Percentiles rank a stretch among this genome's conserved stretches.
These are phyloP conservation scores for Mycena filopes DNA, from an alignment of 768 basidiomycete genomes.

Conservation along the genomic window DNA sequence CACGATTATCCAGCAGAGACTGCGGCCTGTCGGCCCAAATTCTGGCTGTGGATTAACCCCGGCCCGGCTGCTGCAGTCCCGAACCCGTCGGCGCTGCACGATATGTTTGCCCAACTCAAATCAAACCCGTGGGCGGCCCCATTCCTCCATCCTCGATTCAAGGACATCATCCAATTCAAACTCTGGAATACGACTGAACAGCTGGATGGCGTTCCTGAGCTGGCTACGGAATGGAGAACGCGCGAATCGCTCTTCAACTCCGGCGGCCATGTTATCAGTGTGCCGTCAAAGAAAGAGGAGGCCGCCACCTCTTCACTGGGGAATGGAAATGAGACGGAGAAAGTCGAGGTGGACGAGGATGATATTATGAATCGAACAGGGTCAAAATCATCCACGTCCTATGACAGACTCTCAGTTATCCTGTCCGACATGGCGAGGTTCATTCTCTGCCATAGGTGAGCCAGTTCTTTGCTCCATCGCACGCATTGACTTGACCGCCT, in stretches of 20 bases:
- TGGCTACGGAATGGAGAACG: slow-evolving; percentile 90
- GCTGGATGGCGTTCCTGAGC: slow-evolving; percentile 89
- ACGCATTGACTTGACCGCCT: neutral
- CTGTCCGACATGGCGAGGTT: slow-evolving; percentile 98
- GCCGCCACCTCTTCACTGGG: slow-evolving; percentile 35
- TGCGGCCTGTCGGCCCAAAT: slow-evolving; percentile 83
- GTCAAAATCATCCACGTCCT: slow-evolving; percentile 84
- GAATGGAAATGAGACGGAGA: slow-evolving; percentile 32
- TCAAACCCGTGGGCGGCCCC: slow-evolving; percentile 94
- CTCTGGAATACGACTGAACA: slow-evolving; percentile 99
- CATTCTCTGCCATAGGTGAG: slow-evolving; percentile 86
- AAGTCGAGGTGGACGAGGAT: slow-evolving; percentile 51
- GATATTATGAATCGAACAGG: slow-evolving; percentile 78
- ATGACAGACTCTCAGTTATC: slow-evolving; percentile 93
- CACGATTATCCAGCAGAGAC: slow-evolving; percentile 58
- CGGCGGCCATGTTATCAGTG: slow-evolving; percentile 78
- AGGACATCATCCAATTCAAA: slow-evolving; percentile 93
- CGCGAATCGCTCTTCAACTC: slow-evolving; percentile 89
- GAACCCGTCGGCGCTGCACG: slow-evolving; percentile 79
- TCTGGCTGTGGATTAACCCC: slow-evolving; percentile 99
- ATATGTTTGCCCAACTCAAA: slow-evolving; percentile 87
- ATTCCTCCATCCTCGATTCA: slow-evolving; percentile 92
- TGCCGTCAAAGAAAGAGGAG: slow-evolving; percentile 57
- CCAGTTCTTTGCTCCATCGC: neutral
- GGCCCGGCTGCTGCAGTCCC: slow-evolving; percentile 94